Base-by-base conservation (phyloP, 768 basidiomycete species). In the Russula foetens region DNA sequence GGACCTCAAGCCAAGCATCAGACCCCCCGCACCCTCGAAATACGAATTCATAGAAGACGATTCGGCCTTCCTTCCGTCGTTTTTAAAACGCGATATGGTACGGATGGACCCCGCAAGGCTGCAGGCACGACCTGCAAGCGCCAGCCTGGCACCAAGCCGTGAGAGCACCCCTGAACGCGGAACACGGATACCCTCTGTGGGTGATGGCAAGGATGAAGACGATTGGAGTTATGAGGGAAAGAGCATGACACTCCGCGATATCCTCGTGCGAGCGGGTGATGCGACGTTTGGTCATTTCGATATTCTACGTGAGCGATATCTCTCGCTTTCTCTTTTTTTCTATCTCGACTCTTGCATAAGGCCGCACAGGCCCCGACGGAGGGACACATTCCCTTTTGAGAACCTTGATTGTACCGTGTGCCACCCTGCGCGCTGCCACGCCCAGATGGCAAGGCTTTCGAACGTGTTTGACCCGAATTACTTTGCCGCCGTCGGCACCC, bases 171-270 rank as follows among this genome's bases (percentile, higher is more conserved):
- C 60, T 62, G 60, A 58, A 43, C 51, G 33, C 39, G 60, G 44
- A 43, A 58, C 44, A 39, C 12, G 35, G 48, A 53, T 49, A 43
- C 56, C 56, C n/a, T 47, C 50, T 33, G 31, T n/a, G 29, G 50
- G 51, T 48, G 60, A 24, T 14, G 31, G 56, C 38, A 52, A 51
- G 56, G 73, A 67, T 11, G 60, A 66, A n/a, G 68, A 67, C 15
- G 70, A 73, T 35, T 66, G 58, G n/a, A 69, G 70, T 48, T 70
- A 73, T 38, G 80, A 79, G 59, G 75, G 67, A 15, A 72, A 71
- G 7, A 81, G 80, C 64, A 75, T 80, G 75, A 80, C 78, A 23
- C 70, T 81, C 31, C 75, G 75, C 12, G 79, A 81, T 63, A 75
- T 81, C 29, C 65, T 81, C 55, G 64, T 79, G 58, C 70, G 65